phyloP scores from a whole-genome alignment of 2,329 filamentous ascomycete species.

The Drechslerella coelobrocha region DNA sequence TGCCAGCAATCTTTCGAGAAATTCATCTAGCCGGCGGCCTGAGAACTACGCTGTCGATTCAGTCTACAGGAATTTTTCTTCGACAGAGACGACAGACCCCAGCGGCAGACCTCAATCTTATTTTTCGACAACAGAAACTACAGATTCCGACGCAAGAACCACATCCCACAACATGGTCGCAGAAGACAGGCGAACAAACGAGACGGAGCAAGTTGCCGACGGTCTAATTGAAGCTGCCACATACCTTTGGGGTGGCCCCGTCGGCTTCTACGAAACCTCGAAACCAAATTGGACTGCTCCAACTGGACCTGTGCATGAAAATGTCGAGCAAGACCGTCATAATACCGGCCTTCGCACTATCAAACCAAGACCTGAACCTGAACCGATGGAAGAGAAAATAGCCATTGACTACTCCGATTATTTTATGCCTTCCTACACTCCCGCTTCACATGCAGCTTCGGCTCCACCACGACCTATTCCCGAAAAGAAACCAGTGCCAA shows the following conservation, averaged over 20 bases:
- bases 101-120: constrained; percentile 10
- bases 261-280: constrained; percentile 43
- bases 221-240: constrained; percentile 19
- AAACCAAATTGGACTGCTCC: constrained; percentile 32
- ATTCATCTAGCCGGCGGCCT: constrained; percentile 22
- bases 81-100: not conserved
- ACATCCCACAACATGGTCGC: constrained; percentile 30
- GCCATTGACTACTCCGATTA: constrained; percentile 46
- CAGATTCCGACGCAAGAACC: not conserved
- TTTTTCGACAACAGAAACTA: constrained; percentile 1
- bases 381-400: constrained; percentile 31
- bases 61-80: not conserved
- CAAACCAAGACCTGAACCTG: constrained; percentile 17
- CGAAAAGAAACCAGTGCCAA: constrained; percentile 2
- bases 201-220: constrained; percentile 24
- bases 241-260: constrained; percentile 27
- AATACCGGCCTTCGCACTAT: constrained; percentile 27
- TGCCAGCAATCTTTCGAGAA: constrained; percentile 37
- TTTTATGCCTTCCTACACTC: constrained; percentile 32
- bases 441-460: constrained; percentile 8
- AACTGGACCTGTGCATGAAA: constrained; percentile 13
- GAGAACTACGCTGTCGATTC: constrained; percentile 36
- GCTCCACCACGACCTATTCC: not conserved
- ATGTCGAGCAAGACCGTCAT: constrained; percentile 28
- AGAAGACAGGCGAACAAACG: not conserved